These are phyloP conservation scores for Moesziomyces aphidis DNA, from an alignment of 1,284 basidiomycete species.

Conservation along the genomic window DNA sequence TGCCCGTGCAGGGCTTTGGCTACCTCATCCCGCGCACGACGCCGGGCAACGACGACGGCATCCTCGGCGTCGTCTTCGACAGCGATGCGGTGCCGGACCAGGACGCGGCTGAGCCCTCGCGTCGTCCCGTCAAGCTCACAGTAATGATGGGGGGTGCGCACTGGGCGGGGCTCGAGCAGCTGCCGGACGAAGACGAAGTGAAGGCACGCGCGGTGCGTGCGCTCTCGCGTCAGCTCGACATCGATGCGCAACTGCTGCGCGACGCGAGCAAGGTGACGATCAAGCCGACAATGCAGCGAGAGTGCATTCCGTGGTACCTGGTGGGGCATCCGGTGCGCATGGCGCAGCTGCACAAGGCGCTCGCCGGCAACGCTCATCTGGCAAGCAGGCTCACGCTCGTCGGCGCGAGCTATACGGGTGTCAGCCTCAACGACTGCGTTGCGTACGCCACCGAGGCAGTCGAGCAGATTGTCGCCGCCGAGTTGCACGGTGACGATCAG, in stretches of 20 bases:
- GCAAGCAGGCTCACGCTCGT: constrained; percentile 77
- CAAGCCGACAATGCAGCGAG: constrained; percentile 73
- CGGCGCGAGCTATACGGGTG: constrained; percentile 88
- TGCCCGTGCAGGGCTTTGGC: constrained; percentile 85
- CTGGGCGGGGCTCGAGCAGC: constrained; percentile 70
- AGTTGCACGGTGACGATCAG: constrained; percentile 17
- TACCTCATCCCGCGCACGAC: constrained; percentile 87
- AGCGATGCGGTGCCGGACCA: constrained; percentile 68
- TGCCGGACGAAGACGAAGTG: constrained; percentile 68
- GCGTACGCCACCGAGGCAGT: constrained; percentile 50
- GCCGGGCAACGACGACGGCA: constrained; percentile 70
- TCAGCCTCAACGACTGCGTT: constrained; percentile 90
- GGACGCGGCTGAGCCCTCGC: constrained; percentile 21
- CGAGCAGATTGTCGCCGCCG: constrained; percentile 35
- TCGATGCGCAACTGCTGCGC: constrained; percentile 32
- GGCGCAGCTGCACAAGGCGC: constrained; percentile 73
- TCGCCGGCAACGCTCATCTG: constrained; percentile 70
- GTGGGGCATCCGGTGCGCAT: constrained; percentile 81
- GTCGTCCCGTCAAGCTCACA: constrained; percentile 77
- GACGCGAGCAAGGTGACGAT: constrained; percentile 47
- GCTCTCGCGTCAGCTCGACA: constrained; percentile 49
- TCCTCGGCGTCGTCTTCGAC: constrained; percentile 76
- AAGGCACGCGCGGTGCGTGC: constrained; percentile 47
- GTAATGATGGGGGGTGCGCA: constrained; percentile 88
- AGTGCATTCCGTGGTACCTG: constrained; percentile 85